Percentiles rank a stretch among this genome's conserved stretches.
These are phyloP conservation scores for Alloteropsis angusta DNA, from an alignment of 202 grass and related monocot species.

Conservation along the genomic window DNA sequence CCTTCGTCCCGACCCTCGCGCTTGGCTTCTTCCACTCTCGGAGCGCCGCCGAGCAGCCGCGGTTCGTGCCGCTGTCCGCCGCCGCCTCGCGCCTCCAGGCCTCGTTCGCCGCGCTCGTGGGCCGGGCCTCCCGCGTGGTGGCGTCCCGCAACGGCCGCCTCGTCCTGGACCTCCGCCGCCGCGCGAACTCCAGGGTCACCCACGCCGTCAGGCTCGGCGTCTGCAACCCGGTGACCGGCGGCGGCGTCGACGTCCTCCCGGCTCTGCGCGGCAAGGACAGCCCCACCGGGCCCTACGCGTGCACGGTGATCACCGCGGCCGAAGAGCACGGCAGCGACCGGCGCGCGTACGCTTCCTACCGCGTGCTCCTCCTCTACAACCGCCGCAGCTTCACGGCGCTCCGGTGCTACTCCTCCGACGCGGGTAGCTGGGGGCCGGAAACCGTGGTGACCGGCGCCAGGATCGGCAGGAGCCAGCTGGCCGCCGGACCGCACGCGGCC, in stretches of 20 bases:
- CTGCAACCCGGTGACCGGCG: neutral
- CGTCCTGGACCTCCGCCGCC: slow-evolving; percentile 25
- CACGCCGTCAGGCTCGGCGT: neutral
- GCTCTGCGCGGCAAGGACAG: neutral
- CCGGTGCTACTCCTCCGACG: slow-evolving; percentile 5
- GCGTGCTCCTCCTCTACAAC: slow-evolving; percentile 17
- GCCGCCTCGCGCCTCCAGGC: neutral
- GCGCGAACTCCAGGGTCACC: neutral
- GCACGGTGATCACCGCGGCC: slow-evolving; percentile 26
- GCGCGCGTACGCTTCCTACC: neutral
- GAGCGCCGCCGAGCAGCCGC: neutral
- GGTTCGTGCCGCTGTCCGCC: neutral
- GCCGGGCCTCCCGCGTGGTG: neutral
- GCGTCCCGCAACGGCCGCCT: slow-evolving; percentile 26
- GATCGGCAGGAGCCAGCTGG: slow-evolving; percentile 8
- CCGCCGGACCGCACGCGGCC: neutral
- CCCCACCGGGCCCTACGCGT: neutral
- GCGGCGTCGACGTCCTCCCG: neutral
- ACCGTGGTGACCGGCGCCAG: neutral
- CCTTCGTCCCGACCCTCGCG: slow-evolving; percentile 2
- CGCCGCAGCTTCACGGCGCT: slow-evolving; percentile 12
- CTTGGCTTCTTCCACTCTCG: neutral
- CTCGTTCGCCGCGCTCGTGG: neutral
- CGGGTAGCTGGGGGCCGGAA: neutral
- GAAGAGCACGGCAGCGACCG: neutral